Percentiles rank a stretch among this genome's conserved stretches.
phyloP scores from a whole-genome alignment of 352 stramenopile species.

The Phytophthora tentaculata region DNA sequence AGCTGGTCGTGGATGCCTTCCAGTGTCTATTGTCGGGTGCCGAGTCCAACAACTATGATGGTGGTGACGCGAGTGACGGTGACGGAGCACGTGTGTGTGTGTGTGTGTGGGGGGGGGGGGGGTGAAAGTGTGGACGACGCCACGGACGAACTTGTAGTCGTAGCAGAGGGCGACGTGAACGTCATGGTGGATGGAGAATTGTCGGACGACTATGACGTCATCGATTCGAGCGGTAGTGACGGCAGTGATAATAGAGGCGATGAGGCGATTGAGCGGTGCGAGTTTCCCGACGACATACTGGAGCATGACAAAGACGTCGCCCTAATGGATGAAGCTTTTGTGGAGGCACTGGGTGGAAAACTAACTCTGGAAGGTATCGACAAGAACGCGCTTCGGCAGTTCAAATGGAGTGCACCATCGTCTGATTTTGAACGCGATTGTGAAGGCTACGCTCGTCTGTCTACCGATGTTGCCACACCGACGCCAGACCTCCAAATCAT shows the following conservation, averaged over 20 bases:
- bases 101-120: no score
- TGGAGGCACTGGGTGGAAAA: constrained; percentile 1
- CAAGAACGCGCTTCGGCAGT: background rate
- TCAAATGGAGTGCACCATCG: background rate
- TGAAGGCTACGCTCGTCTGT: background rate
- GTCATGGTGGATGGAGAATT: background rate
- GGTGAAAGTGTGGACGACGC: background rate
- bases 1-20: background rate
- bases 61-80: background rate
- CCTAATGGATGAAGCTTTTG: constrained; percentile 6
- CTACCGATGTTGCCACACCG: no score
- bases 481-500: no score
- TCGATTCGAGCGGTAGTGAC: background rate
- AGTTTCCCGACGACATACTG: background rate
- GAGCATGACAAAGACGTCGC: background rate
- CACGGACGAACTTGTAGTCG: background rate
- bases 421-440: background rate
- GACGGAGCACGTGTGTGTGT: background rate
- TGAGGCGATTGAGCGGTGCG: background rate
- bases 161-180: background rate
- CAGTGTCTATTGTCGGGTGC: background rate
- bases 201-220: background rate
- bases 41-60: background rate
- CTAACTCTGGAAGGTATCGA: background rate
- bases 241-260: constrained; percentile 1